phyloP scores from a whole-genome alignment of 352 stramenopile genomes.

The Phytophthora niederhauseri region DNA sequence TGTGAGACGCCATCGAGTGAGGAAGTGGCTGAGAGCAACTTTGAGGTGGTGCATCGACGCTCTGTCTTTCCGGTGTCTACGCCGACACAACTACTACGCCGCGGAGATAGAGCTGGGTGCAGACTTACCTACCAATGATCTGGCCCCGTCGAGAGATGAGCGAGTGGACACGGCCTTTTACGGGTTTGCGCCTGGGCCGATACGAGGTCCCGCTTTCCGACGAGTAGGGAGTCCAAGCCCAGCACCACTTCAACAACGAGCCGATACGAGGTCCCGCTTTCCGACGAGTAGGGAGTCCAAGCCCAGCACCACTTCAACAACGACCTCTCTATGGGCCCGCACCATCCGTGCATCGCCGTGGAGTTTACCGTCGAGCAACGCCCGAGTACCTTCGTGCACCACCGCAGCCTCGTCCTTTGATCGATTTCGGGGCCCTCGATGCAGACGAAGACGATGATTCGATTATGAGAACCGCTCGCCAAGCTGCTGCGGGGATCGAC shows the following conservation, averaged over 20 bases:
- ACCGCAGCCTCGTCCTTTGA: not conserved
- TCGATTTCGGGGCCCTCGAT: not conserved
- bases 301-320: not conserved
- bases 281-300: not conserved
- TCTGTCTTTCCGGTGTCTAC: slow-evolving; percentile 11
- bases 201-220: not conserved
- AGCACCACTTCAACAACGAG: not conserved
- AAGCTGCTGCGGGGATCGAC: not conserved
- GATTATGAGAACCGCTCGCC: not conserved
- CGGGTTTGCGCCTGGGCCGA: not conserved
- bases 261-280: not conserved
- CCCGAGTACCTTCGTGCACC: not conserved
- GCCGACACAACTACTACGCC: not conserved
- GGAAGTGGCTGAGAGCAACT: slow-evolving; percentile 8
- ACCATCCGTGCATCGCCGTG: not conserved
- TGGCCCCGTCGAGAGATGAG: not conserved
- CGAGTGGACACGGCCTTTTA: not conserved
- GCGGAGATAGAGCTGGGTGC: not conserved
- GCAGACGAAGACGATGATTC: not conserved
- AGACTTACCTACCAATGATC: not conserved
- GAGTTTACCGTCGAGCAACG: not conserved
- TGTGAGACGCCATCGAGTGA: slow-evolving; percentile 2
- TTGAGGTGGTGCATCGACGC: slow-evolving; percentile 7
- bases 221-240: not conserved
- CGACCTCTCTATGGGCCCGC: not conserved